phyloP scores from a whole-genome alignment of 2,329 filamentous ascomycete genomes.

The Alternaria rosae region DNA sequence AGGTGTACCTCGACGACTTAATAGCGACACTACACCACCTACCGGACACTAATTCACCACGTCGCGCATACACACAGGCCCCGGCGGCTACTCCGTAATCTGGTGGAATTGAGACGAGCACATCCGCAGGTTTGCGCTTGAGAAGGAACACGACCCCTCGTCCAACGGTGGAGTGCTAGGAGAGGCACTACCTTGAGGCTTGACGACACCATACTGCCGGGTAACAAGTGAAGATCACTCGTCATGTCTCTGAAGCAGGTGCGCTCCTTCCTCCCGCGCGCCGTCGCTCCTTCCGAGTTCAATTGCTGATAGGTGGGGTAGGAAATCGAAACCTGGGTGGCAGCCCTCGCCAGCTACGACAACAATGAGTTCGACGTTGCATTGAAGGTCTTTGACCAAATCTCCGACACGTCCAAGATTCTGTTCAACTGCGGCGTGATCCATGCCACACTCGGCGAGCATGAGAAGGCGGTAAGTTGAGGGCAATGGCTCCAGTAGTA shows the following conservation, averaged over 20 bases:
- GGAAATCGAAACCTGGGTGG: constrained; percentile 99
- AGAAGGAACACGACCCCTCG: constrained; percentile 30
- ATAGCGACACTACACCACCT: constrained; percentile 20
- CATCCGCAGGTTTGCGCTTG: constrained; percentile 24
- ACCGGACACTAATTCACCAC: constrained; percentile 22
- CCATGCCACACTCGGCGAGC: constrained; percentile 93
- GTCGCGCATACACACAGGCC: constrained; percentile 28
- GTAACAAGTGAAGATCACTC: constrained; percentile 46
- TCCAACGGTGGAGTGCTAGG: constrained; percentile 37
- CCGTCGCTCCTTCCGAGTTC: constrained; percentile 18
- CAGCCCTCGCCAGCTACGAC: constrained; percentile 89
- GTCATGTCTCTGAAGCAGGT: constrained; percentile 61
- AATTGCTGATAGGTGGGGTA: constrained; percentile 52
- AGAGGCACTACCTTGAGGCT: constrained; percentile 35
- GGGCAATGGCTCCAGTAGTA: background rate
- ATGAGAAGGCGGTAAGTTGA: constrained; percentile 84
- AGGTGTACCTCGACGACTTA: constrained; percentile 21
- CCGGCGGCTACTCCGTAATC: constrained; percentile 41
- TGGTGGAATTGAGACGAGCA: constrained; percentile 18
- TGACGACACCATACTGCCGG: constrained; percentile 53
- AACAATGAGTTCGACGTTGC: constrained; percentile 97
- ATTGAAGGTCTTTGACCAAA: constrained; percentile 80
- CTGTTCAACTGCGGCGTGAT: constrained; percentile 99
- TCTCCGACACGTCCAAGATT: constrained; percentile 96
- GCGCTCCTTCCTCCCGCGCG: constrained; percentile 21